Conservation (phyloP, 2,329 filamentous ascomycete genomes). For the Fusarium sp. region DNA sequence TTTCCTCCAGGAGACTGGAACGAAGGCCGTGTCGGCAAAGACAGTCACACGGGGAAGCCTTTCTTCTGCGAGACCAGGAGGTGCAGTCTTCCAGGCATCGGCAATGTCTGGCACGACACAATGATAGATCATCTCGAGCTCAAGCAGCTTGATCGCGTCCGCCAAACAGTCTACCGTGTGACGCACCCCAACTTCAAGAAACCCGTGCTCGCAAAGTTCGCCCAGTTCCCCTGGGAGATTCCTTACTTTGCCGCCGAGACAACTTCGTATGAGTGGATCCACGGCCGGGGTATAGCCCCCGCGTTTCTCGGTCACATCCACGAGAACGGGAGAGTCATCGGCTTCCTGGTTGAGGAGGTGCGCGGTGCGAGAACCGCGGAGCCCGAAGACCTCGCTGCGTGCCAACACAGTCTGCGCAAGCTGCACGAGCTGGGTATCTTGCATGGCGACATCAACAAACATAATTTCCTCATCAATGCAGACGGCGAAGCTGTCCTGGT, state of each 20-base stretch:
- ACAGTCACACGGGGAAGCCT: slow-evolving; percentile 42
- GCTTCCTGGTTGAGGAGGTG: slow-evolving; percentile 47
- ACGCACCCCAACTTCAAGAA: slow-evolving; percentile 42
- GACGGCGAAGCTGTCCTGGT: slow-evolving; percentile 47
- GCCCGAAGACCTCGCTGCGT: slow-evolving; percentile 47
- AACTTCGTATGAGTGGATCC: slow-evolving; percentile 49
- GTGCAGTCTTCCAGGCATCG: slow-evolving; percentile 49
- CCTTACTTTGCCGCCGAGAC: slow-evolving; percentile 50
- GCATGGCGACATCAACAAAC: slow-evolving; percentile 53
- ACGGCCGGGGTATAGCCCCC: slow-evolving; percentile 47
- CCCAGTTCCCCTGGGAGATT: slow-evolving; percentile 49
- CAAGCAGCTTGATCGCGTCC: slow-evolving; percentile 34
- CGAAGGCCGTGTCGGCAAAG: slow-evolving; percentile 50
- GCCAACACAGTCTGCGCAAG: slow-evolving; percentile 44
- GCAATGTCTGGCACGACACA: slow-evolving; percentile 52
- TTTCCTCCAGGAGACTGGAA: slow-evolving; percentile 58
- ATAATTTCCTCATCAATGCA: slow-evolving; percentile 51
- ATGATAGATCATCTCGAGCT: slow-evolving; percentile 54
- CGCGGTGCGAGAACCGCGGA: slow-evolving; percentile 45
- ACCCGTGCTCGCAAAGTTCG: slow-evolving; percentile 46
- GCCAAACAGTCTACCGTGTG: slow-evolving; percentile 47
- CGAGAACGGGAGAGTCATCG: slow-evolving; percentile 49
- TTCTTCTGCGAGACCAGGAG: slow-evolving; percentile 47
- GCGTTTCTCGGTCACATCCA: slow-evolving; percentile 50
- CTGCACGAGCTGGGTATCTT: slow-evolving; percentile 51